Conservation (phyloP, 2,329 filamentous ascomycete genomes). For the Penicillium sclerotigenum region DNA sequence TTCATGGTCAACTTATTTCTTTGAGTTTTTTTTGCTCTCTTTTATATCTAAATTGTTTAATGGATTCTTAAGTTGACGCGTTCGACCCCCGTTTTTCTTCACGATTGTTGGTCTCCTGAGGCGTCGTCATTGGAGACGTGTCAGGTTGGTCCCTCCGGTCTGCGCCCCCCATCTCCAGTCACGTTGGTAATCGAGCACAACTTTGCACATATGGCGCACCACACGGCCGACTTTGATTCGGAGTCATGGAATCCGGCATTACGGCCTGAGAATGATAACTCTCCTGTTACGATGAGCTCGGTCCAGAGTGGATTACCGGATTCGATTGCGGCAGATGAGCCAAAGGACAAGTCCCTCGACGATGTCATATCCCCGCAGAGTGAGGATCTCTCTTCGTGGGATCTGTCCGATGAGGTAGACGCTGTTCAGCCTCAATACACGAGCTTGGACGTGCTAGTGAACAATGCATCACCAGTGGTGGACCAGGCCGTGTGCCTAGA, state of each 20-base stretch:
- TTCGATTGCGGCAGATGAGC: constrained; percentile 14
- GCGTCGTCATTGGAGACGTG: constrained; percentile 29
- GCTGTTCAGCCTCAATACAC: constrained; percentile 5
- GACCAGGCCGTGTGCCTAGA: neutral
- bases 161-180: constrained; percentile 10
- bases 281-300: constrained; percentile 11
- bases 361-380: constrained; percentile 17
- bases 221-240: constrained; percentile 7
- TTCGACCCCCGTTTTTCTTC: constrained; percentile 7
- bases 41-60: constrained; percentile 9
- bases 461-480: neutral
- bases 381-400: constrained; percentile 21
- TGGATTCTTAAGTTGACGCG: constrained; percentile 15
- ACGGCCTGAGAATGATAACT: constrained; percentile 41
- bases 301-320: constrained; percentile 11
- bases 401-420: constrained; percentile 12
- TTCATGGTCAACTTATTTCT: constrained; percentile 10
- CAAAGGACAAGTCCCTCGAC: constrained; percentile 8
- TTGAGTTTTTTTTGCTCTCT: constrained; percentile 6
- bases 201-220: constrained; percentile 24
- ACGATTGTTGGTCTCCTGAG: constrained; percentile 24
- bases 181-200: constrained; percentile 9
- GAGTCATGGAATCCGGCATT: constrained; percentile 57
- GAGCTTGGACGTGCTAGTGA: neutral
- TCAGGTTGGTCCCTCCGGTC: constrained; percentile 22